Evolutionary conservation across 441 rosid species (phyloP).

Genomic region (Corymbia citriodora): DNA sequence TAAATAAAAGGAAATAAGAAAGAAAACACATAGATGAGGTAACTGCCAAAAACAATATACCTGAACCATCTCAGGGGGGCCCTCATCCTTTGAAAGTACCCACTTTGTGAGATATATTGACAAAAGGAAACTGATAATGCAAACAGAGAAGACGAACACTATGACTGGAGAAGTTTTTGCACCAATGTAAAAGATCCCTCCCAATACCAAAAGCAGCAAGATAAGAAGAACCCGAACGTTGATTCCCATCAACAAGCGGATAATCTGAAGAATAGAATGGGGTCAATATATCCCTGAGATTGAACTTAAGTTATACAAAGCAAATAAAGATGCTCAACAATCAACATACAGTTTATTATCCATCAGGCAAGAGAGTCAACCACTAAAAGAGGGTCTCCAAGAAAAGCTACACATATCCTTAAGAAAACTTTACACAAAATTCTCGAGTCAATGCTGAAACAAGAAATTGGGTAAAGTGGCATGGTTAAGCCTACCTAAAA

Average conservation of each 20-base stretch:
- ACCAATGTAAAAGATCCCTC: conserved; percentile 78
- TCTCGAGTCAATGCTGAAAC: not conserved
- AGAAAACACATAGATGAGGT: not conserved
- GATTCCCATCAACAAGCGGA: conserved; percentile 74
- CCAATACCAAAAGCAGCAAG: conserved; percentile 65
- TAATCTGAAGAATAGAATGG: conserved; percentile 40
- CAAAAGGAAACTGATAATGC: conserved; percentile 78
- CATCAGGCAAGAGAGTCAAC: not conserved
- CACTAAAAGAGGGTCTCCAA: not conserved
- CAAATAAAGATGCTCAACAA: not conserved
- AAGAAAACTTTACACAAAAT: not conserved
- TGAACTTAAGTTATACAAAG: not conserved
- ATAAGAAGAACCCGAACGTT: conserved; percentile 75
- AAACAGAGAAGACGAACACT: conserved; percentile 81
- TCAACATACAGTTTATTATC: not conserved
- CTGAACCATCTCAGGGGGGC: conserved; percentile 97
- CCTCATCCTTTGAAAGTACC: conserved; percentile 98
- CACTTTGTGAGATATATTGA: conserved; percentile 83
- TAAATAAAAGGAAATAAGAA: not conserved
- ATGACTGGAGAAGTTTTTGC: conserved; percentile 92
- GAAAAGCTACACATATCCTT: not conserved
- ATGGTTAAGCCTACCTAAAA: not conserved
- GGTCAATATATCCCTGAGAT: no score
- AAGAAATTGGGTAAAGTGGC: not conserved
- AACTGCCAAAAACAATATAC: conserved; percentile 27